Evolutionary conservation across 2,329 filamentous ascomycete species (phyloP), one percentile per base, ranked within the genome.

Genomic region (Tolypocladium guangdongense): DNA sequence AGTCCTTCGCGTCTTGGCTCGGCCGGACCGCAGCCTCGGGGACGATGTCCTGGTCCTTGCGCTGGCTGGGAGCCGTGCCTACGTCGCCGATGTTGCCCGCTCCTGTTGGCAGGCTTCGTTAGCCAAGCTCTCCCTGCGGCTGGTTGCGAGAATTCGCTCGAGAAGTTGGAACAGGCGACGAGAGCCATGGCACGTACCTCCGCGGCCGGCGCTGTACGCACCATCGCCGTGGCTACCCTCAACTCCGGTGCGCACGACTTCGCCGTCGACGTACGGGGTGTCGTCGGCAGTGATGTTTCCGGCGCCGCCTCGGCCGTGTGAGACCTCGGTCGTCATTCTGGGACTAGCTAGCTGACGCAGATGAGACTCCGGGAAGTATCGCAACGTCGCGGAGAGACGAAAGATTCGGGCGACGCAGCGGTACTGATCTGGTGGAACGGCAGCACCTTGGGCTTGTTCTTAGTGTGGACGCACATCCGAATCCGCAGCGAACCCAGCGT

Each of bases 191-290:
- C 33, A 60, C 72, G 61, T 67, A 81, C 80, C 80, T 73, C 80
- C 80, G 62, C 80, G 76, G 24, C 80, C 80, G 11, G 78, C 74
- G 64, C 78, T 82, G 65, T 74, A 82, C 45, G 78, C 76, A 59
- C 80, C 80, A 58, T 82, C 79, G 27, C 74, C 74, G 60, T 83
- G 79, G 65, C 75, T 78, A 58, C 79, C 79, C 63, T 73, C 71
- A 4, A 69, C 63, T 50, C 79, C 80, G 45, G 73, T 63, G 49
- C 81, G 78, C 53, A 80, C 79, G 52, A 86, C 79, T 58, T 81
- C 78, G 60, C 81, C 82, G 58, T 86, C 82, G 57, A 76, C 74
- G 63, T 86, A 86, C 59, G 74, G 62, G 38, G 80, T 83, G 56
- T 75, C 66, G 63, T 84, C 81, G 36, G 69, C 65, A 57, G 73